Base-by-base conservation (phyloP, 1,284 basidiomycete genomes). In the Apiotrichum gamsii region DNA sequence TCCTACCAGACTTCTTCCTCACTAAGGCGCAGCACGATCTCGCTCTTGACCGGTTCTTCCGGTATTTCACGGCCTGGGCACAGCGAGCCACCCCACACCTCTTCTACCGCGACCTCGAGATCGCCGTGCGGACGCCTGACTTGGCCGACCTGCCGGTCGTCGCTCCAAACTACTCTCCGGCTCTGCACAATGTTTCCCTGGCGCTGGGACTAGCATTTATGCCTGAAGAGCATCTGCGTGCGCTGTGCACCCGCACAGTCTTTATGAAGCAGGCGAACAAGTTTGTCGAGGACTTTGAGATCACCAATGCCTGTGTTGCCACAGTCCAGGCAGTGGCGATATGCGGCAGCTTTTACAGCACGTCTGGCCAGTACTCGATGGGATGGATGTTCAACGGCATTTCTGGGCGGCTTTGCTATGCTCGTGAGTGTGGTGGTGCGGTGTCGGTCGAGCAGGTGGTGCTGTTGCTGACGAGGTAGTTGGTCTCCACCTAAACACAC, bases 161-260 rank as follows among this genome's bases (percentile, higher is more conserved):
- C 21, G 77, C 78, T 0, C 74, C 80, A 0, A 78, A 82, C 56
- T 85, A 85, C 67, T 82, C 81, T 1, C 82, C 82, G 0, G 80
- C 85, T 74, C 73, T 85, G 3, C 84, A 86, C 68, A 84, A 84
- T 57, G 75, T 80, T 4, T 69, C 83, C 0, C 70, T 86, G 8
- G 74, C 82, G 1, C 67, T 85, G 21, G 81, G 78, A 1, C 71
- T 78, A 0, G 77, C 78, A 0, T 83, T 80, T 57, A 77, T 80
- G 3, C 78, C 82, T 43, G 76, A 82, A 35, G 78, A 50, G 1
- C 57, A 65, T 18, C 71, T 82, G 30, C 72, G 76, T 8, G 74
- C 77, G 34, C 62, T 73, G 15, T 71, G 73, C 29, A 72, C 76
- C 0, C 72, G 82, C 3, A 65, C 72, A 32, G 64, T 70, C 19